Evolutionary conservation across 306 rosid species (phyloP), one percentile per base, ranked within the genome.

Genomic region (Hippophae rhamnoides): DNA sequence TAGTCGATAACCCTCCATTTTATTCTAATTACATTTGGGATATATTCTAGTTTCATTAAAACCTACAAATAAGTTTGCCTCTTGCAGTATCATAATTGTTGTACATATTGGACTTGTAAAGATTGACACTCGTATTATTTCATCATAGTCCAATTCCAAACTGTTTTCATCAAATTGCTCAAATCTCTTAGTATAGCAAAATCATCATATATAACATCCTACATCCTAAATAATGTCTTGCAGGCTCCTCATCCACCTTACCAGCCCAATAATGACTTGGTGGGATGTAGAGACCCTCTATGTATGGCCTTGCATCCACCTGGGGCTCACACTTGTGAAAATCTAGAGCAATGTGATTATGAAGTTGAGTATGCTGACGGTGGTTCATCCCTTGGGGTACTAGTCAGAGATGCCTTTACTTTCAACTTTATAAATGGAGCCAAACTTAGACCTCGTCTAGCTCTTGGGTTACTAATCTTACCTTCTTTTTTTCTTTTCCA

Each of bases 201-300:
- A 13, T 10, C 5, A 40, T 8, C 38, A 4, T 7, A 54, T 44
- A 7, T 46, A 54, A 26, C 9, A 12, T 43, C 45, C 9, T 12
- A 49, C 10, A 53, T 51, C 0, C 41, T 14, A 69, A 2, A n/a
- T 3, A 18, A 44, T 9, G 52, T 62, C 57, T 60, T 63, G 52
- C 85, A 90, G 97, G 72, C 95, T 13, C 89, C 86, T 7, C 97
- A 90, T 78, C 95, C 89, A 2, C 84, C 71, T 8, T 86, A 90
- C 67, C 60, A 27, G 61, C 97, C 94, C 10, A 82, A 79, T 81
- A 77, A 81, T 8, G 94, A 86, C 74, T 73, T 81, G n/a, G 90
- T 90, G 52, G 56, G 78, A 5, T 81, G 90, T 76, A 79, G 66
- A 47, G 97, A 86, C 77, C 89, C 84, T 6, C 68, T 86, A 0